Evolutionary conservation across 2,329 filamentous ascomycete genomes (phyloP), one percentile per base, ranked within the genome.

Genomic region (Chalaropsis thielavioides): DNA sequence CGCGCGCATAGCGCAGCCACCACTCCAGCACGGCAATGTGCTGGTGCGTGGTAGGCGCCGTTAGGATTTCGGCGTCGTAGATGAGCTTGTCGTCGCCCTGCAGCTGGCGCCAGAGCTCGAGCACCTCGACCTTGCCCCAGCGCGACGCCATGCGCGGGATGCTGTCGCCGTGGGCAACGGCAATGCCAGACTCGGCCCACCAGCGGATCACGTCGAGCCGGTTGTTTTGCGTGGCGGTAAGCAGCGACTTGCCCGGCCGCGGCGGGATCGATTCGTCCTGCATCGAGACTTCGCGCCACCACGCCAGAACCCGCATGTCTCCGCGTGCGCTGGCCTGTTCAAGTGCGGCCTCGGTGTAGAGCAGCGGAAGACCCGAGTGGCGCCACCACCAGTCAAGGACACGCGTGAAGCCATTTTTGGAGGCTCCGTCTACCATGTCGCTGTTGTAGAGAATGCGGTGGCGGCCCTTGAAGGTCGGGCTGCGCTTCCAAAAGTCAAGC

Each of bases 301-400:
- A 97, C 70, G 95, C 87, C 1, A 97, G 81, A 0, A 96, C 90
- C 6, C 84, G 78, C n/a, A 96, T 80, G 69, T 94, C 88, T 7
- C 92, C 91, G 71, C 90, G 87, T 2, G 86, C 86, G 66, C 88
- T 92, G 38, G 92, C 92, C 71, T 92, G 88, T 74, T 96, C 92
- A 19, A 97, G 81, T 0, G 92, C 90, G 4, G 85, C 81, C 73
- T 96, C 90, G 11, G 89, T 95, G 74, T 94, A 96, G 69, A 89
- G 87, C 22, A 96, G 79, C 1, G 86, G 84, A 1, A 96, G 79
- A 0, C 88, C 88, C 0, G 82, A 83, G 7, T 87, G 90, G 24
- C 87, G 81, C 72, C 88, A 88, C 92, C 92, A 97, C 89, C 90
- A 95, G 71, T 96, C 89, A 0, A 97, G 80, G 0, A 95, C 86